phyloP scores from a whole-genome alignment of 2,329 filamentous ascomycete species.

The Sporothrix protearum region DNA sequence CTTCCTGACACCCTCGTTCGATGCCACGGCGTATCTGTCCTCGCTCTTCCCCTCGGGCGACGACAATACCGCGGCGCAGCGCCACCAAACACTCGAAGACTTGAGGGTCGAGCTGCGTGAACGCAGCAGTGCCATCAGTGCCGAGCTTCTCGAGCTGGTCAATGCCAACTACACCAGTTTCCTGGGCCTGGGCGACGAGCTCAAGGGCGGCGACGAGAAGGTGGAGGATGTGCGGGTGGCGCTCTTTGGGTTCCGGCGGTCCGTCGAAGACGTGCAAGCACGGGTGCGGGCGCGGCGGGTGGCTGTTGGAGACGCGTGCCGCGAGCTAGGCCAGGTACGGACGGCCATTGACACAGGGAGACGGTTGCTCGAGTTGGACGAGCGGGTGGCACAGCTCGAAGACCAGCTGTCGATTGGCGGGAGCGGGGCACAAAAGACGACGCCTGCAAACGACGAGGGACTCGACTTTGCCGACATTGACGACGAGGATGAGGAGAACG shows the following conservation, averaged over 20 bases:
- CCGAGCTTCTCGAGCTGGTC: slow-evolving; percentile 88
- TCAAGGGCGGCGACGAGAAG: slow-evolving; percentile 84
- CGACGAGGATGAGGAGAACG: slow-evolving; percentile 34
- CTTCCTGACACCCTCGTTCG: slow-evolving; percentile 75
- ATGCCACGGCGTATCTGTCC: slow-evolving; percentile 74
- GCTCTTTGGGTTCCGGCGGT: slow-evolving; percentile 77
- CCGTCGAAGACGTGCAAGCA: slow-evolving; percentile 69
- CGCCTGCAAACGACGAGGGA: neutral
- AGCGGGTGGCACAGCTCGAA: slow-evolving; percentile 61
- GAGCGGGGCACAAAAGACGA: slow-evolving; percentile 34
- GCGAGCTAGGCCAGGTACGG: slow-evolving; percentile 64
- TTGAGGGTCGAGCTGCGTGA: slow-evolving; percentile 80
- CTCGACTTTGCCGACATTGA: neutral
- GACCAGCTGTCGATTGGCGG: slow-evolving; percentile 54
- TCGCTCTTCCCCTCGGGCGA: slow-evolving; percentile 34
- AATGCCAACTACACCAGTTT: slow-evolving; percentile 95
- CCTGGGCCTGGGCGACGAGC: slow-evolving; percentile 71
- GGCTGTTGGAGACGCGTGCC: slow-evolving; percentile 60
- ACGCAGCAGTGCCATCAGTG: slow-evolving; percentile 71
- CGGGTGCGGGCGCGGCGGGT: slow-evolving; percentile 60
- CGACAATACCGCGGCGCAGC: slow-evolving; percentile 56
- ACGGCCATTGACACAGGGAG: slow-evolving; percentile 59
- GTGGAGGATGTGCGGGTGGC: slow-evolving; percentile 88
- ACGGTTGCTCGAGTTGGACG: slow-evolving; percentile 64
- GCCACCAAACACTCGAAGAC: slow-evolving; percentile 95